Evolutionary conservation across 352 stramenopile genomes (phyloP).

Genomic region (Poterioochromonas sp.): DNA sequence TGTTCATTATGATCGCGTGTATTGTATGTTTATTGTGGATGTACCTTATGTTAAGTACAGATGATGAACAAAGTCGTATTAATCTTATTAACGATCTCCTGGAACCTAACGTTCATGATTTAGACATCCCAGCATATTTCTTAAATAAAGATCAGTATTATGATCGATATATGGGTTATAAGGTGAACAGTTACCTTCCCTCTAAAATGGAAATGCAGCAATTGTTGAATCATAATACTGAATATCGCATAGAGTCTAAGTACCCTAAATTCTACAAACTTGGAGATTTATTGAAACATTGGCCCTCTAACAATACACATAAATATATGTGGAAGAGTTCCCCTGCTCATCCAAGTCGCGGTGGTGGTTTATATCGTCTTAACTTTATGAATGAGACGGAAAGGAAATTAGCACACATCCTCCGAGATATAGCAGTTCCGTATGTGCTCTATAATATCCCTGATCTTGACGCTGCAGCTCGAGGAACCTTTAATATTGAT

Average conservation of each 20-base stretch:
- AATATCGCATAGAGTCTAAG: neutral
- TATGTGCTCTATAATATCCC: constrained; percentile 1
- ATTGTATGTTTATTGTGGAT: no score
- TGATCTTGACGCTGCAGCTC: neutral
- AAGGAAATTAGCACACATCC: constrained; percentile 38
- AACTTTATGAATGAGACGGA: constrained; percentile 26
- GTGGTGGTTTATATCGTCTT: neutral
- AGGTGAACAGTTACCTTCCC: no score
- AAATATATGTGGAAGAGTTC: neutral
- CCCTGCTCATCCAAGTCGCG: neutral
- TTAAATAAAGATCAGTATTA: no score
- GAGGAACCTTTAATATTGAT: neutral
- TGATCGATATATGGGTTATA: no score
- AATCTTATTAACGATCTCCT: no score
- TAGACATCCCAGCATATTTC: no score
- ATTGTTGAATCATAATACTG: no score
- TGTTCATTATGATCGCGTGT: no score
- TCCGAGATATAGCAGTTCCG: neutral
- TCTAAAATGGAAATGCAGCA: no score
- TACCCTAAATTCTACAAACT: neutral
- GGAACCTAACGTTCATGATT: no score
- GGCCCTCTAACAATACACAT: neutral
- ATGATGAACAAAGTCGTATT: no score
- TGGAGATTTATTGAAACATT: neutral
- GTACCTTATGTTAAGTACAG: no score